Base-by-base conservation (phyloP, 1,139 yeast species). In the Debaryomycetaceae sp. region DNA sequence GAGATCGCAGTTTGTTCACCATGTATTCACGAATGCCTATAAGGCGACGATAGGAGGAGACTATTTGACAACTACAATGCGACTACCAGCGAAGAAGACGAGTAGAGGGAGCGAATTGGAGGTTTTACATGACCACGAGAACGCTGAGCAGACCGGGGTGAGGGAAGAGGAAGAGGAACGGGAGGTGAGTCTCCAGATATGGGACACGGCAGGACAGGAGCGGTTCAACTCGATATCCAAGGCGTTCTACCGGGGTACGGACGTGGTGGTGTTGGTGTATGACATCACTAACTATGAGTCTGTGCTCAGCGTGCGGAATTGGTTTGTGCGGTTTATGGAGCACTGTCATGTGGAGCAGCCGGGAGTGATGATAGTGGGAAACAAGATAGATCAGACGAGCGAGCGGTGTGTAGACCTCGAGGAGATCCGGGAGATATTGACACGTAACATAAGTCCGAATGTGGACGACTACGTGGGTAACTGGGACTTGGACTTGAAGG, bases 161-260 rank as follows among this genome's bases (percentile, higher is more conserved):
- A 35, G 35, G 9, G 30, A 15, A 8, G 34, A 24, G 3, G 30
- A n/a, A 4, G 17, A 24, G 26, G 11, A 11, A 16, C 44, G 48
- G 24, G 48, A 45, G 31, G 73, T 75, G 16, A 64, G 67, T 41
- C 58, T 79, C 31, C 84, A 79, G 53, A 69, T 79, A 3, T 79
- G 85, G 85, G 85, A 79, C 50, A 79, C 85, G 5, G 85, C 85
- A 0, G 85, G 85, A 3, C 85, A 79, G 54, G 85, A 79, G 52
- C 58, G 85, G 39, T 79, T 79, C 62, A 78, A 78, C 50, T 75
- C 82, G 32, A 73, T 79, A 30, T 72, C 79, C 5, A 75, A 73
- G 50, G 79, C 83, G 4, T 79, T 79, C 50, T 79, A 78, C 53
- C 57, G 85, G 30, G 85, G 85, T 6, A 70, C 83, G 0, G 84